Percentiles rank a stretch among this genome's conserved stretches.
Evolutionary conservation across 306 rosid species (phyloP).

Genomic region (Prunus davidiana): DNA sequence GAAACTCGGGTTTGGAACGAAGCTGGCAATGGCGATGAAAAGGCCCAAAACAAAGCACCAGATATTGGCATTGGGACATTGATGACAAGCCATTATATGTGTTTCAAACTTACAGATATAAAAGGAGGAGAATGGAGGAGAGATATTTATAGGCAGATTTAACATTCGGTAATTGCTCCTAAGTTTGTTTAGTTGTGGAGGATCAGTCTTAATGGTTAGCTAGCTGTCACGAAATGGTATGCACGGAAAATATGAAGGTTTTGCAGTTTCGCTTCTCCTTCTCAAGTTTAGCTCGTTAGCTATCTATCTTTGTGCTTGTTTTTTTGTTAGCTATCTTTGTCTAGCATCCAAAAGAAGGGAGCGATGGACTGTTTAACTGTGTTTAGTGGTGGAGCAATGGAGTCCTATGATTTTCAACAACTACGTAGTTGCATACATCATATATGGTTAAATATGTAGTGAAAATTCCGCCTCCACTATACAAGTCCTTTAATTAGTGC

Average conservation of each 20-base stretch:
- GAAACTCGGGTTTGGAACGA: background rate
- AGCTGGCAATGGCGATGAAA: background rate
- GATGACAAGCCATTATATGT: background rate
- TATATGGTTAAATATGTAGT: no score
- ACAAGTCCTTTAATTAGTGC: no score
- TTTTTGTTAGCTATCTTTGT: background rate
- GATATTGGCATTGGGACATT: background rate
- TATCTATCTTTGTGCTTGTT: background rate
- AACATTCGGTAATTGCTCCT: background rate
- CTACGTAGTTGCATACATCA: background rate
- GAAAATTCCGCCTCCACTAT: no score
- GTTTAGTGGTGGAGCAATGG: background rate
- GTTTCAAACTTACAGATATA: background rate
- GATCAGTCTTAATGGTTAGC: background rate
- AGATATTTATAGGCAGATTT: background rate
- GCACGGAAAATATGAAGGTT: background rate
- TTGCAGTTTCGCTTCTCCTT: background rate
- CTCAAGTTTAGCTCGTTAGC: background rate
- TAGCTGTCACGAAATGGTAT: background rate
- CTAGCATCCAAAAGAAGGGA: background rate
- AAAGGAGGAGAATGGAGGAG: background rate
- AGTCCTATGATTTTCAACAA: background rate
- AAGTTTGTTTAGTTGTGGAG: background rate
- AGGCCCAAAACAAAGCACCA: constrained; percentile 1
- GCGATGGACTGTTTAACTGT: background rate